phyloP scores from a whole-genome alignment of 2,329 filamentous ascomycete genomes.

The Xylariaceae sp. region DNA sequence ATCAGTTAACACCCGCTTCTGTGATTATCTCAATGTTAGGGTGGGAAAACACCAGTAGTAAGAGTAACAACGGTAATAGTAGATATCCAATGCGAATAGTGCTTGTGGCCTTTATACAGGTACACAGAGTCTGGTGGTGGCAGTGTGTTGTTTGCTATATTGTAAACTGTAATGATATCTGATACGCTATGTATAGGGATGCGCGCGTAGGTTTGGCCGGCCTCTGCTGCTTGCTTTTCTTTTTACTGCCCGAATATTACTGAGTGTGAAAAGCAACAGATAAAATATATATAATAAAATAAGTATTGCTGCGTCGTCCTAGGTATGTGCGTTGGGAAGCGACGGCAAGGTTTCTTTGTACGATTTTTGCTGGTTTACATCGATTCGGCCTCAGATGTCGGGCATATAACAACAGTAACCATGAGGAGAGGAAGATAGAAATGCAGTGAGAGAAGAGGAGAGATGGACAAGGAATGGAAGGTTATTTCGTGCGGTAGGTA shows the following conservation, averaged over 20 bases:
- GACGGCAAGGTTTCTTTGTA: slow-evolving; percentile 16
- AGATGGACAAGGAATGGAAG: slow-evolving; percentile 26
- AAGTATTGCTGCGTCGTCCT: slow-evolving; percentile 21
- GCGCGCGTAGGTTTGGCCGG: slow-evolving; percentile 17
- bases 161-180: slow-evolving; percentile 26
- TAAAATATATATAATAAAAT: not conserved
- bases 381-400: slow-evolving; percentile 20
- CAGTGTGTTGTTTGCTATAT: slow-evolving; percentile 20
- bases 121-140: slow-evolving; percentile 22
- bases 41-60: slow-evolving; percentile 12
- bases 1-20: slow-evolving; percentile 12
- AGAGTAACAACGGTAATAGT: slow-evolving; percentile 3
- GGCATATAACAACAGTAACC: slow-evolving; percentile 23
- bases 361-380: slow-evolving; percentile 18
- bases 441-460: slow-evolving; percentile 3
- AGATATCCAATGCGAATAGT: slow-evolving; percentile 2
- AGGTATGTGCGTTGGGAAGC: slow-evolving; percentile 26
- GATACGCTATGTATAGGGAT: slow-evolving; percentile 28
- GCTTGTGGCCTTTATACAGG: slow-evolving; percentile 9
- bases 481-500: slow-evolving; percentile 31
- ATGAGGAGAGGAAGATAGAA: slow-evolving; percentile 18
- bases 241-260: slow-evolving; percentile 8
- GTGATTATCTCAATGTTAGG: slow-evolving; percentile 2
- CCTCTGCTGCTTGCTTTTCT: slow-evolving; percentile 10
- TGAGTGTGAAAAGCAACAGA: slow-evolving; percentile 9